phyloP scores from a whole-genome alignment of 176 grass and related monocot species.

The Pharus latifolius region DNA sequence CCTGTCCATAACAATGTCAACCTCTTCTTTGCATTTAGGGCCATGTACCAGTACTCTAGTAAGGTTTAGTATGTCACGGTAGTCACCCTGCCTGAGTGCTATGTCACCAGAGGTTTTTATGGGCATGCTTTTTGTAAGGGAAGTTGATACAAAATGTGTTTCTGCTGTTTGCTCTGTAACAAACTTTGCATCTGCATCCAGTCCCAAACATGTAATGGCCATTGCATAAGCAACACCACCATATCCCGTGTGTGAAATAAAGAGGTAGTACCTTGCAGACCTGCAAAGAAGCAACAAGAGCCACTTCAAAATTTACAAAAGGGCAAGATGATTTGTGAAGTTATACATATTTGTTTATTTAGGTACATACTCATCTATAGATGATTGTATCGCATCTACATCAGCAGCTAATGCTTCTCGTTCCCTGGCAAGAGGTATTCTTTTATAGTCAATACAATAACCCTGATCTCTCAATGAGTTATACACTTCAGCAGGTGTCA shows the following conservation, averaged over 20 bases:
- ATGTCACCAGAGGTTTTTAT: slow-evolving; percentile 38
- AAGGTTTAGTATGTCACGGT: slow-evolving; percentile 94
- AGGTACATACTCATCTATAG: slow-evolving; percentile 49
- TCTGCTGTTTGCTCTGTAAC: slow-evolving; percentile 71
- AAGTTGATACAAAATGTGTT: slow-evolving; percentile 86
- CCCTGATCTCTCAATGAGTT: slow-evolving; percentile 48
- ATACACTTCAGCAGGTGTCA: slow-evolving; percentile 84
- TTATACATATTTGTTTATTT: neutral
- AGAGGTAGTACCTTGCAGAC: slow-evolving; percentile 80
- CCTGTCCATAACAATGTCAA: slow-evolving; percentile 80
- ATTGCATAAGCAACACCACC: slow-evolving; percentile 93
- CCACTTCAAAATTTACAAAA: neutral
- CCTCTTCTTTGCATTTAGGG: slow-evolving; percentile 92
- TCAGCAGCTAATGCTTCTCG: slow-evolving; percentile 93
- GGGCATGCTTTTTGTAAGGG: slow-evolving; percentile 34
- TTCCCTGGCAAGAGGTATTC: slow-evolving; percentile 92
- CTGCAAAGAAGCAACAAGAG: slow-evolving; percentile 41
- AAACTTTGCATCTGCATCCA: slow-evolving; percentile 76
- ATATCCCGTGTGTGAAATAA: slow-evolving; percentile 91
- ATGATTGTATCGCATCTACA: slow-evolving; percentile 91
- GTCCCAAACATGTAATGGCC: slow-evolving; percentile 78
- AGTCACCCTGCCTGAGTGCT: slow-evolving; percentile 77
- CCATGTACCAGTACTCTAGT: slow-evolving; percentile 86
- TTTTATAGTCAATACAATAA: slow-evolving; percentile 69
- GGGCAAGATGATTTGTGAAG: neutral